These are phyloP conservation scores for Protomyces inundatus DNA, from an alignment of 1,139 yeast genomes.

Conservation along the genomic window DNA sequence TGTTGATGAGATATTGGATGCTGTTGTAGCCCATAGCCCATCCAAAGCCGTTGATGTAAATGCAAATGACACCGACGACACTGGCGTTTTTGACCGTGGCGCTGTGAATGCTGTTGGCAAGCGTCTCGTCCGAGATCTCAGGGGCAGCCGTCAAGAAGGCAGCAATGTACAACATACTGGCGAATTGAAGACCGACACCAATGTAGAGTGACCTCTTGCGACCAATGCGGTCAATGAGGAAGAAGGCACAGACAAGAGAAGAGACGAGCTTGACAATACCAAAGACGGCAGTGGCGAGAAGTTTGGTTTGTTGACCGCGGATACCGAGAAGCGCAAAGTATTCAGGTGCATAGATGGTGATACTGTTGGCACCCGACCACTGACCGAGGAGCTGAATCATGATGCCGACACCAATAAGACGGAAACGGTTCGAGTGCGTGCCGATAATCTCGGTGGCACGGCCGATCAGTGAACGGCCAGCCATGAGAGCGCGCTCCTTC, in stretches of 20 bases:
- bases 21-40: constrained; percentile 63
- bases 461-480: constrained; percentile 31
- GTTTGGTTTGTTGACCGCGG: constrained; percentile 41
- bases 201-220: constrained; percentile 47
- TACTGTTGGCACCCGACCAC: constrained; percentile 60
- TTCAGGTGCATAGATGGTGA: constrained; percentile 44
- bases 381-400: constrained; percentile 53
- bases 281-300: constrained; percentile 51
- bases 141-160: constrained; percentile 48
- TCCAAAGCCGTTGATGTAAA: constrained; percentile 50
- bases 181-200: constrained; percentile 42
- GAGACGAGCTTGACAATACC: constrained; percentile 49
- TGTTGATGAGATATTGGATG: constrained; percentile 49
- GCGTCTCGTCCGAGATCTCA: constrained; percentile 10
- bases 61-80: constrained; percentile 25
- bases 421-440: constrained; percentile 43
- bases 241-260: constrained; percentile 42
- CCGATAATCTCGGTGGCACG: constrained; percentile 16
- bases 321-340: constrained; percentile 53
- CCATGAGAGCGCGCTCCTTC: constrained; percentile 18
- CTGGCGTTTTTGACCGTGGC: constrained; percentile 13
- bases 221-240: constrained; percentile 48
- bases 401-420: constrained; percentile 46
- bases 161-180: constrained; percentile 43
- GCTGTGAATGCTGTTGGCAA: neutral